These are phyloP conservation scores for Syzygium malaccense DNA, from an alignment of 441 rosid genomes.

Conservation along the genomic window DNA sequence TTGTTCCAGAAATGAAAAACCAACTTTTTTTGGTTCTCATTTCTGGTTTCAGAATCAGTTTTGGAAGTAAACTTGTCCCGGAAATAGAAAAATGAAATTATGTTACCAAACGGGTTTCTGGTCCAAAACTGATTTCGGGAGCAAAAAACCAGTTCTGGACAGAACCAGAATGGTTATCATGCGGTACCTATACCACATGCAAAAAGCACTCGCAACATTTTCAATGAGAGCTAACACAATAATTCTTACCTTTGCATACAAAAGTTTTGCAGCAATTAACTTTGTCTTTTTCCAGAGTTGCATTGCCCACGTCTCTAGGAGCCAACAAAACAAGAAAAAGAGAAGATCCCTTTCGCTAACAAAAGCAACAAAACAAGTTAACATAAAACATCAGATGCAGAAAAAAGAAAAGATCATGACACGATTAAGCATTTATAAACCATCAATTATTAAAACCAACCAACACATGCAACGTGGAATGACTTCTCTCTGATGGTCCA, in stretches of 20 bases:
- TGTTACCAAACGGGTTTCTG: too few species aligned
- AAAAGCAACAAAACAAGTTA: neutral
- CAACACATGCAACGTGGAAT: constrained; percentile 26
- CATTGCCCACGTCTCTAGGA: constrained; percentile 76
- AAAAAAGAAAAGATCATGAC: neutral
- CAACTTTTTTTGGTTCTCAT: too few species aligned
- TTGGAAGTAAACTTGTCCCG: too few species aligned
- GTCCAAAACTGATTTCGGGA: too few species aligned
- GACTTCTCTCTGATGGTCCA: neutral
- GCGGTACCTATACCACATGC: neutral
- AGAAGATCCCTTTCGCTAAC: neutral
- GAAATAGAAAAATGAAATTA: too few species aligned
- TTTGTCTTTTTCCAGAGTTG: constrained; percentile 82
- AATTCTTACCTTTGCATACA: constrained; percentile 73
- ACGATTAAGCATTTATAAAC: neutral
- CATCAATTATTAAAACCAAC: neutral
- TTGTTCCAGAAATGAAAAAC: too few species aligned
- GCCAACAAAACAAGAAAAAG: neutral
- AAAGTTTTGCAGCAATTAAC: constrained; percentile 45
- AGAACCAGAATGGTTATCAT: too few species aligned
- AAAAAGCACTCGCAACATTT: neutral
- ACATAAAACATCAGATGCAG: neutral
- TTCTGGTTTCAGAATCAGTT: too few species aligned
- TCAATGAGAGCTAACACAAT: neutral
- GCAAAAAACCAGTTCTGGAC: too few species aligned